These are phyloP conservation scores for Apostasia shenzhenica DNA, from an alignment of 106 monocot genomes.

Conservation along the genomic window DNA sequence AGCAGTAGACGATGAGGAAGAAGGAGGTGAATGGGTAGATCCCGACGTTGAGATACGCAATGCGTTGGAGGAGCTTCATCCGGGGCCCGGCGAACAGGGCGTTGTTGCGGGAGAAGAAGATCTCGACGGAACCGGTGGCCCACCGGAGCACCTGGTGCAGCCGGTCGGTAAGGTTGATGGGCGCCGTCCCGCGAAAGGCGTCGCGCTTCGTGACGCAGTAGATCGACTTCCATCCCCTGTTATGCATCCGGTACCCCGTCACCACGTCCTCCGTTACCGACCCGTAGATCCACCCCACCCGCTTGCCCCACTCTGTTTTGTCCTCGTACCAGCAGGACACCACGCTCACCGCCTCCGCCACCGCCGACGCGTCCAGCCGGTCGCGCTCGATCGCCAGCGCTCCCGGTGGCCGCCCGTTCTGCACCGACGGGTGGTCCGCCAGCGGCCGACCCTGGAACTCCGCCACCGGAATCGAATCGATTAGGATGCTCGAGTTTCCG, in stretches of 20 bases:
- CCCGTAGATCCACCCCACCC: conserved; percentile 82
- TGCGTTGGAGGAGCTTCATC: conserved; percentile 61
- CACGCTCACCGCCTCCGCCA: conserved; percentile 67
- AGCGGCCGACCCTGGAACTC: conserved; percentile 72
- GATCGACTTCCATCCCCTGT: conserved; percentile 66
- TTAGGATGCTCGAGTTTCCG: conserved; percentile 63
- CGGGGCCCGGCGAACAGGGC: conserved; percentile 52
- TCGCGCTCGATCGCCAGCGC: conserved; percentile 43
- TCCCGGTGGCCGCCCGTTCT: conserved; percentile 57
- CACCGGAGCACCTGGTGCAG: conserved; percentile 74
- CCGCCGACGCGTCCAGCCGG: conserved; percentile 61
- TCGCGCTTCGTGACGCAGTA: conserved; percentile 95
- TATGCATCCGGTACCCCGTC: conserved; percentile 85
- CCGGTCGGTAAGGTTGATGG: conserved; percentile 86
- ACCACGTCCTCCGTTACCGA: conserved; percentile 92
- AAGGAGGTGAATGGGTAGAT: conserved; percentile 80
- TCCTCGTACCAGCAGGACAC: conserved; percentile 88
- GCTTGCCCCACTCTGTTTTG: conserved; percentile 71
- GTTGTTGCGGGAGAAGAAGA: conserved; percentile 84
- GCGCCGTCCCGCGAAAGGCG: conserved; percentile 90
- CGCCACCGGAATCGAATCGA: conserved; percentile 68
- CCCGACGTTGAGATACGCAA: conserved; percentile 88
- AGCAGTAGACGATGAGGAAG: conserved; percentile 80
- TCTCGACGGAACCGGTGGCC: conserved; percentile 81
- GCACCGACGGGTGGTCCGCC: conserved; percentile 64